Base-by-base conservation (phyloP, 169 alveolate genomes). In the Babesia gibsoni region DNA sequence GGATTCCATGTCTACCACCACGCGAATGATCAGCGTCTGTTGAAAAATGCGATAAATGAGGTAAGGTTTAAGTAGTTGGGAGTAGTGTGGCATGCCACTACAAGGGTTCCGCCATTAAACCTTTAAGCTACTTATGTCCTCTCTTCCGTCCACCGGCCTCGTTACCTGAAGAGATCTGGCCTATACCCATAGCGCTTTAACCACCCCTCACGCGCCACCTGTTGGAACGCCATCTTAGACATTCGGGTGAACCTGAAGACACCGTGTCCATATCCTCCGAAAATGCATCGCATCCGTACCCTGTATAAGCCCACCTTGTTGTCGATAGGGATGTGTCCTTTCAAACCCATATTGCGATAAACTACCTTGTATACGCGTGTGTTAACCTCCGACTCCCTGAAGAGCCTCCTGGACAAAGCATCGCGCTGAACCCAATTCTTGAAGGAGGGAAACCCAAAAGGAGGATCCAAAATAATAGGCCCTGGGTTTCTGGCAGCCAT, bases 401-500 rank as follows among this genome's bases (percentile, higher is more conserved):
- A 89, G 36, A 90, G 89, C 2, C 90, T 57, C 25, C 95, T 72
- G 22, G 93, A 80, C 22, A 88, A 37, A 16, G 64, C 59, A 53
- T 90, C 95, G 25, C 91, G 57, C 46, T 77, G 88, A 33, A 83
- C 88, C 77, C 83, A 73, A 70, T 83, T 74, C 36, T 90, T 82
- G 78, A 84, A 90, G 41, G 94, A 72, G 9, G 95, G 95, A 52
- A 90, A 90, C 8, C 93, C 95, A 23, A 89, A 52, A 16, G 95
- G 95, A 12, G 89, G 89, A 45, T 87, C 92, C 58, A 87, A 73
- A 63, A 89, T 63, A 27, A 69, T 59, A 0, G 95, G 95, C 20
- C 95, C 95, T 1, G 95, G 95, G 61, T 89, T 74, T 30, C 95
- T 61, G 23, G 94, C 94, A 29, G 94, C 94, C 94, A 91, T 91